Conservation (phyloP, 2,329 filamentous ascomycete genomes). For the Coniochaeta sp. region DNA sequence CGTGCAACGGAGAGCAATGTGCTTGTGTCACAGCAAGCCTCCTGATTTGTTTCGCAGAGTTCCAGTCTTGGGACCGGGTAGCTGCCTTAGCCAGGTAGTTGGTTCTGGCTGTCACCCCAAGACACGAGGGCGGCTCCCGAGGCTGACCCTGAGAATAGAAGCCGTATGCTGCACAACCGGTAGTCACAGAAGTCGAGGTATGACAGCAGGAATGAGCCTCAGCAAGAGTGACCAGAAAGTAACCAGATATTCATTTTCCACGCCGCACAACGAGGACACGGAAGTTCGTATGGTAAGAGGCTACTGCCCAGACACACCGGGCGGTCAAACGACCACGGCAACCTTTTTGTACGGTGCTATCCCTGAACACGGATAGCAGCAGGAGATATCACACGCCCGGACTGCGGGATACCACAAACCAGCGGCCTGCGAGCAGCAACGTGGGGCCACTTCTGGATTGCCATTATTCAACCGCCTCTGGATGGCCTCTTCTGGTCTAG, state of each 20-base stretch:
- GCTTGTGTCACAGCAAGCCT: neutral
- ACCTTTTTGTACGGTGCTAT: neutral
- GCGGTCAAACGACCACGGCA: neutral
- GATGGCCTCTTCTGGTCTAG: neutral
- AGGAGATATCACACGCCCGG: neutral
- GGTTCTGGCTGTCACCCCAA: neutral
- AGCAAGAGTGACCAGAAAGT: neutral
- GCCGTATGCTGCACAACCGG: neutral
- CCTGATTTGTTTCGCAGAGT: neutral
- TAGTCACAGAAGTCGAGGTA: neutral
- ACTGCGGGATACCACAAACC: neutral
- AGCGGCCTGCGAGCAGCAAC: neutral
- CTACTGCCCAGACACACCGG: neutral
- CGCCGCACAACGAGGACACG: neutral
- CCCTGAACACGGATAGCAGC: neutral
- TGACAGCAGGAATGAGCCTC: neutral
- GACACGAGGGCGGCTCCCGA: neutral
- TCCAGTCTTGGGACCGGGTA: neutral
- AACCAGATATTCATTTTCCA: neutral
- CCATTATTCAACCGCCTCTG: neutral
- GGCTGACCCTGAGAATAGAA: neutral
- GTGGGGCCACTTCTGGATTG: neutral
- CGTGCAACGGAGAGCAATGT: neutral
- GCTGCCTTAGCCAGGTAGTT: neutral
- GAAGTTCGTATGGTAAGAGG: neutral